Conservation (phyloP, 805 yeast species). For the Metschnikowia borealis region DNA sequence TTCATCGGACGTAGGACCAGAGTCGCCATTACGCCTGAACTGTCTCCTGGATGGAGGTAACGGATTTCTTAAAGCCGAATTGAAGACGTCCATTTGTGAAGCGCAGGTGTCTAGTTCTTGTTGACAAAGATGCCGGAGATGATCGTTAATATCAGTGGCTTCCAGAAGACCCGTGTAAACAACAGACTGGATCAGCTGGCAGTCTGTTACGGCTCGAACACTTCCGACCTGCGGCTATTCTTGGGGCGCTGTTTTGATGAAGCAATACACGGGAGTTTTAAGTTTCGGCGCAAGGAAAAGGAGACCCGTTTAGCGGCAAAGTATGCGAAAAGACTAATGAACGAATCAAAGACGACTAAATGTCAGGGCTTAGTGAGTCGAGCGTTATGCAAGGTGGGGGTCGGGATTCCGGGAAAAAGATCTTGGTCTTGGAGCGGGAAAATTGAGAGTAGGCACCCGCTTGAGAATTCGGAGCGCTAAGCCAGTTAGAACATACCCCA, state of each 20-base stretch:
- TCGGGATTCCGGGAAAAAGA: background rate
- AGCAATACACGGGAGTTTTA: background rate
- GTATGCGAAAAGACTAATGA: background rate
- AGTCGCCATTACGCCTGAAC: constrained; percentile 11
- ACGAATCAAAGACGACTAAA: background rate
- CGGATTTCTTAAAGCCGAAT: constrained; percentile 32
- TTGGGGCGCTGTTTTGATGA: background rate
- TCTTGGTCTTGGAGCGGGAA: background rate
- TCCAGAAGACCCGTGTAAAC: background rate
- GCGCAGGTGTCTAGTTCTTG: background rate
- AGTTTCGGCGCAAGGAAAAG: background rate
- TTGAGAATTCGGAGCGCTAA: constrained; percentile 1
- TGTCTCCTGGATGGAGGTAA: constrained; percentile 32
- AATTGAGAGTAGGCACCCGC: background rate
- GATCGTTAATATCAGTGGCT: background rate
- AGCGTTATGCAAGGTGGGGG: background rate
- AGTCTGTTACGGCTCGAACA: background rate
- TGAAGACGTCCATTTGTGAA: constrained; percentile 21
- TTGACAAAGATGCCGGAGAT: background rate
- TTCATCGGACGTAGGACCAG: constrained; percentile 4
- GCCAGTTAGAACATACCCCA: background rate
- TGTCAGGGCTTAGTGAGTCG: background rate
- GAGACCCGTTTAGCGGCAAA: background rate
- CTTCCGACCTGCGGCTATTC: background rate
- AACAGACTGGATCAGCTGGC: background rate